Evolutionary conservation across 768 basidiomycete species (phyloP), one percentile per base, ranked within the genome.

Genomic region (Imleria badia): DNA sequence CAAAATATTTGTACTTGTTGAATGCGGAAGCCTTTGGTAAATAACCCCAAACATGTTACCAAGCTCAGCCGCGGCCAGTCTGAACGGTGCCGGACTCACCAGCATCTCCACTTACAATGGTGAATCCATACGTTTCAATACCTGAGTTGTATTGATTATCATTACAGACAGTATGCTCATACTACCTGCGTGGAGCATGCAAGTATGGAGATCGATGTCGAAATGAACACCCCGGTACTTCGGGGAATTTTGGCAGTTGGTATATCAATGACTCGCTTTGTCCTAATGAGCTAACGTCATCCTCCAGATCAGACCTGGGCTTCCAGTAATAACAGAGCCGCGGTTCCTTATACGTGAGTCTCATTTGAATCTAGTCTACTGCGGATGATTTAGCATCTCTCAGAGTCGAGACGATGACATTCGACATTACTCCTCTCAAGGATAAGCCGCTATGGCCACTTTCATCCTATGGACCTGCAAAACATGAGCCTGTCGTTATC

Each of bases 391-490:
- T 19, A 48, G 4, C 35, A 41, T 31, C 29, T 36, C 26, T 17
- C 60, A 94, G 91, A 26, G 65, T 73, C 19, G 86, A 92, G 13
- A 73, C 77, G 3, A 80, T 96, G 41, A 66, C 66, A n/a, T 72
- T 72, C 31, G 94, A 95, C 59, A 67, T 95, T 9, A 81, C 79
- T 1, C 72, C 72, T 3, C 64, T 67, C 20, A 75, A 72, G 20
- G 92, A 94, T 15, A 86, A 83, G 63, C 94, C 93, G 0, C 41
- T 78, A 13, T 97, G 89, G 87, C 86, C 87, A 14, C 73, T 95
- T 0, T 85, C 90, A 0, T 86, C 83, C 0, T 95, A 89, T 66
- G 92, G 79, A 1, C 83, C 90, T 20, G 81, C 83, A 5, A 96
- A 94, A 66, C 64, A 79, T 55, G 91, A 93, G 59, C 84, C 84